Percentiles rank a stretch among this genome's conserved stretches.
Conservation (phyloP, 1,284 basidiomycete genomes). For the Polyporus tsugae region DNA sequence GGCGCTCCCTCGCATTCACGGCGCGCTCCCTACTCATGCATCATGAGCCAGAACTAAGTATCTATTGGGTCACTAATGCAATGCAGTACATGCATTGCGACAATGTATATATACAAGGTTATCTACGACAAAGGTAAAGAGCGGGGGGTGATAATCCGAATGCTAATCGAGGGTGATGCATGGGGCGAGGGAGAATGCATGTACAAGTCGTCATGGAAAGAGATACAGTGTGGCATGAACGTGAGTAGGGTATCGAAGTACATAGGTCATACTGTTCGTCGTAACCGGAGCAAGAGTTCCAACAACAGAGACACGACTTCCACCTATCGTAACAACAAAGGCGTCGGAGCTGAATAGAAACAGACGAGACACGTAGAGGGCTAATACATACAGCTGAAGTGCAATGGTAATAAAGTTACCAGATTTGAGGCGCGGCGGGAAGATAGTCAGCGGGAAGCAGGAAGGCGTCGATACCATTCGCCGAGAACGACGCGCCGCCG, state of each 20-base stretch:
- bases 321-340: slow-evolving; percentile 27
- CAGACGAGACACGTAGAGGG: slow-evolving; percentile 11
- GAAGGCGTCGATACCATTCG: slow-evolving; percentile 85
- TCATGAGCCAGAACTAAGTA: neutral
- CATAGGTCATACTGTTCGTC: slow-evolving; percentile 27
- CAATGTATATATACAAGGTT: slow-evolving; percentile 28
- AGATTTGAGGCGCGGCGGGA: slow-evolving; percentile 73
- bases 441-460: slow-evolving; percentile 78
- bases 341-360: slow-evolving; percentile 14
- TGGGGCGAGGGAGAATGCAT: slow-evolving; percentile 4
- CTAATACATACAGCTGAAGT: slow-evolving; percentile 17
- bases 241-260: slow-evolving; percentile 30
- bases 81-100: slow-evolving; percentile 22
- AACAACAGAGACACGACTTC: slow-evolving; percentile 13
- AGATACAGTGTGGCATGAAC: slow-evolving; percentile 25
- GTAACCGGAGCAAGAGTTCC: slow-evolving; percentile 22
- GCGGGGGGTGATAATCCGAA: neutral
- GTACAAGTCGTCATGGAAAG: slow-evolving; percentile 14
- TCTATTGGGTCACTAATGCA: neutral
- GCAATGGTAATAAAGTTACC: slow-evolving; percentile 50
- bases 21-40: neutral
- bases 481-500: slow-evolving; percentile 75
- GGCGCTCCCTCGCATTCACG: slow-evolving; percentile 3
- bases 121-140: slow-evolving; percentile 16
- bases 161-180: slow-evolving; percentile 2